Base-by-base conservation (phyloP, 1,139 yeast species). In the Debaryomycetaceae sp. region DNA sequence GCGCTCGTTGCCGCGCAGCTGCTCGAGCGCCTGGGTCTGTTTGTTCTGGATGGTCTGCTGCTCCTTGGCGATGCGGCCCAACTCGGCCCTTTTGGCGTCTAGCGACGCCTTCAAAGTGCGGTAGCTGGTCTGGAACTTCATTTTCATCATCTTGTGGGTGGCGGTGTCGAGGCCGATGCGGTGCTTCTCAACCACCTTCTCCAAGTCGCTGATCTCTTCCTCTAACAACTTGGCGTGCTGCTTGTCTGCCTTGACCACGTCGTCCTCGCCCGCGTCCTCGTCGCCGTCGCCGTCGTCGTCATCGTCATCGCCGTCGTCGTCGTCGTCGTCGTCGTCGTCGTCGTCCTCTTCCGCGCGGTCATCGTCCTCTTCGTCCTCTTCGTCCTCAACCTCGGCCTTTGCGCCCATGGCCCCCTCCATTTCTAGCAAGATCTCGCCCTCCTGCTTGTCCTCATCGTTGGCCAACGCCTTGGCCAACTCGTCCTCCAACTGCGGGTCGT, bases 181-280 rank as follows among this genome's bases (percentile, higher is more conserved):
- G 48, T 89, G 91, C 45, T 79, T 79, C 32, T 73, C 78, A 34
- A 93, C 83, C 0, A 91, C 89, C 25, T 75, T 62, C 48, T 84
- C 89, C 40, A 93, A 66, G 49, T 93, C 98, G 10, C 71, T 63
- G 33, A 93, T 79, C 52, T 89, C 97, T 53, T 89, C 97, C 40
- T 77, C 77, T 37, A 91, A 63, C 44, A 88, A 70, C 48, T 83
- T 88, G 43, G 75, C 75, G 42, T 82, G 88, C 37, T 80, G 83
- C 34, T 71, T 55, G 12, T 65, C 58, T 16, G 44, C 46, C 32
- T 49, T 49, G 12, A 43, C 31, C 7, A 46, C 50, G 16, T 51
- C 58, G 27, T 53, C 58, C 12, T 50, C 55, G 6, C 49, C 58
- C 5, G 51, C 59, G 5, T 53, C 56, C 4, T 50, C 56, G 2